These are phyloP conservation scores for Stachybotrys chartarum DNA, from an alignment of 2,329 filamentous ascomycete species.

Conservation along the genomic window DNA sequence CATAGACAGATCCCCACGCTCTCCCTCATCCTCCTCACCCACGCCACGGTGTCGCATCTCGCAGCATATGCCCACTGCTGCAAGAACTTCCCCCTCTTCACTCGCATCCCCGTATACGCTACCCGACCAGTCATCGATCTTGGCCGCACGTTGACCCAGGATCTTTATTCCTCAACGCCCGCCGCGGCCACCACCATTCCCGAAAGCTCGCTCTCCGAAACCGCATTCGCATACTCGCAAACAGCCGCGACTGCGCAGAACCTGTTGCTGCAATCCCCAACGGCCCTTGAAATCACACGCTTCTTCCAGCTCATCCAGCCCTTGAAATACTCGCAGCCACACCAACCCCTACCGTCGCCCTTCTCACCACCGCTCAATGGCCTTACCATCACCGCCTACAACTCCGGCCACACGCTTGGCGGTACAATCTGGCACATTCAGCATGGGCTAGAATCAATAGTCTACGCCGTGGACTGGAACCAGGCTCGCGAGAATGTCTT, in stretches of 20 bases:
- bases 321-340: constrained; percentile 93
- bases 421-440: constrained; percentile 99
- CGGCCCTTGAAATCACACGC: constrained; percentile 78
- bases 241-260: constrained; percentile 41
- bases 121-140: constrained; percentile 90
- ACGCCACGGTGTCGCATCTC: constrained; percentile 85
- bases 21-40: constrained; percentile 88
- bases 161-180: constrained; percentile 85
- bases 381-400: constrained; percentile 92
- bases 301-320: constrained; percentile 90
- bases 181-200: constrained; percentile 82
- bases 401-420: constrained; percentile 89
- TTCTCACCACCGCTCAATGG: constrained; percentile 86
- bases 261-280: constrained; percentile 63
- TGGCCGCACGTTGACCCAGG: constrained; percentile 82
- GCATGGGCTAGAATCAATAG: constrained; percentile 91
- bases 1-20: constrained; percentile 79
- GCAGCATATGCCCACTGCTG: constrained; percentile 95
- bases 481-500: constrained; percentile 95
- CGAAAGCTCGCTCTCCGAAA: constrained; percentile 61
- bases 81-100: constrained; percentile 90
- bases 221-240: constrained; percentile 46
- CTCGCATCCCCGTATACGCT: constrained; percentile 87
- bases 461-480: constrained; percentile 98
- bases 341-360: constrained; percentile 78